Percentiles rank a stretch among this genome's conserved stretches.
These are phyloP conservation scores for Eucalyptus globulus DNA, from an alignment of 345 rosid genomes.

Conservation along the genomic window DNA sequence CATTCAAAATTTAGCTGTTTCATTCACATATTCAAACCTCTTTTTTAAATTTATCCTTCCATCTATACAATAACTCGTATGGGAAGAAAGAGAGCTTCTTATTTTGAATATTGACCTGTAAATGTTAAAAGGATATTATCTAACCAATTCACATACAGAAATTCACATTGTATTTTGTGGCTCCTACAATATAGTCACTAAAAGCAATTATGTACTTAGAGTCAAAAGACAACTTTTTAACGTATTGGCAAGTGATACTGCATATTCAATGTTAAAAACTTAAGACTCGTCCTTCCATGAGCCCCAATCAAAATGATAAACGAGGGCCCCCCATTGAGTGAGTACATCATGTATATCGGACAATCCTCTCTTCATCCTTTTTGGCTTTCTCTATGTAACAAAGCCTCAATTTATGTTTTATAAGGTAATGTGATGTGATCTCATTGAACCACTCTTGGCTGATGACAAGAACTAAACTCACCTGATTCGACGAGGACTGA, in stretches of 20 bases:
- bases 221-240: neutral
- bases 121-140: no score
- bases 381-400: neutral
- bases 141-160: neutral
- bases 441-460: neutral
- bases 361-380: neutral
- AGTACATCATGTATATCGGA: neutral
- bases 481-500: neutral
- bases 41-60: no score
- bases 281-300: neutral
- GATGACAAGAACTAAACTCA: neutral
- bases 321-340: rapidly evolving
- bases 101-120: slow-evolving; percentile 36
- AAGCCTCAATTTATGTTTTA: neutral
- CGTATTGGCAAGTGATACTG: neutral
- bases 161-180: neutral
- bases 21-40: no score
- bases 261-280: neutral
- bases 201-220: neutral
- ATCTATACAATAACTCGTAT: neutral
- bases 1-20: no score
- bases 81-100: slow-evolving; percentile 26
- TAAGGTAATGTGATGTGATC: neutral
- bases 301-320: neutral
- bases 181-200: neutral